Evolutionary conservation across 148 eudicot species (phyloP).

Genomic region (Heliosperma pusillum): DNA sequence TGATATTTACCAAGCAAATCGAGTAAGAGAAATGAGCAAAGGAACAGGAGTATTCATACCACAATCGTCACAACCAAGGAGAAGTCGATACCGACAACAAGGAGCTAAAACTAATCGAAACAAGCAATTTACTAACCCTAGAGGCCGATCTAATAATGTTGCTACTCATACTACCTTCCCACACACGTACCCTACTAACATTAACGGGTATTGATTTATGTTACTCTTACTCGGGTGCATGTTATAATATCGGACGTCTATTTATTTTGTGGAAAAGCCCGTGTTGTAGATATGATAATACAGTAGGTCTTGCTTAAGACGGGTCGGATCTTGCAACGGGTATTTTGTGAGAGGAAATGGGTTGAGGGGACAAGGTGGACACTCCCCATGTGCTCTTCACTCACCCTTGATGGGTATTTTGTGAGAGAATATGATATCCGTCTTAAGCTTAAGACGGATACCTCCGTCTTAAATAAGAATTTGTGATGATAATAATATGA

Average conservation of each 20-base stretch:
- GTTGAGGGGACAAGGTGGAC: no score
- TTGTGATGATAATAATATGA: not conserved
- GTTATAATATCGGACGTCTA: not conserved
- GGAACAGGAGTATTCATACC: slow-evolving; percentile 94
- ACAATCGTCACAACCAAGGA: slow-evolving; percentile 45
- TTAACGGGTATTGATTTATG: slow-evolving; percentile 7
- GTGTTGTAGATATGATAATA: no score
- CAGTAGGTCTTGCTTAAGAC: no score
- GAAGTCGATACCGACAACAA: slow-evolving; percentile 37
- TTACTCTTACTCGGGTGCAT: not conserved
- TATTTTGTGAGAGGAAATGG: no score
- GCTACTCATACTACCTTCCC: not conserved
- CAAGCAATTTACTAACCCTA: slow-evolving; percentile 15
- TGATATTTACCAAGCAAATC: slow-evolving; percentile 29
- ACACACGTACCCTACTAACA: slow-evolving; percentile 10
- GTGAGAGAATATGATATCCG: no score
- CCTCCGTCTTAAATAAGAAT: no score
- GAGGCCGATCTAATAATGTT: not conserved
- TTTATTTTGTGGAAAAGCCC: not conserved
- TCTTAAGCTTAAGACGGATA: no score
- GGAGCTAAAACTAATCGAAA: slow-evolving; percentile 31
- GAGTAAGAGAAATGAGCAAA: slow-evolving; percentile 50
- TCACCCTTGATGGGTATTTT: no score
- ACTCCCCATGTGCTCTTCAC: no score
- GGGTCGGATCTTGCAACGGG: no score